A percentile compares a stretch with the other conserved stretches of the same genome.
Evolutionary conservation across 805 yeast genomes (phyloP).

Genomic region (Jamesozyma gamospora): DNA sequence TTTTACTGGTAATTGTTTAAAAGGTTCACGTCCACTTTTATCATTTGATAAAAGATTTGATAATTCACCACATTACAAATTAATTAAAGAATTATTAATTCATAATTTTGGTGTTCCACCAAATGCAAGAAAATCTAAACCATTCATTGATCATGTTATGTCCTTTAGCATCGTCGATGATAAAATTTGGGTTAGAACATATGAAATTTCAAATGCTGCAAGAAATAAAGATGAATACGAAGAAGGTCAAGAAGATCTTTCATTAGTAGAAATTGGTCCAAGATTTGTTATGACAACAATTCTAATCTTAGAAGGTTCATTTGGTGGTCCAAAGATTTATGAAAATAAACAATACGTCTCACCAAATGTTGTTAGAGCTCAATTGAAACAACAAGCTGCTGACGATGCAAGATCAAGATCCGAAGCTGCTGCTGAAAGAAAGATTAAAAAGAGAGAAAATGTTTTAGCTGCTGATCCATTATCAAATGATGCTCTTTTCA

Average conservation of each 20-base stretch:
- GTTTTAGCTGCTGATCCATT: constrained; percentile 74
- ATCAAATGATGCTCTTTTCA: constrained; percentile 67
- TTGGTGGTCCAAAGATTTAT: constrained; percentile 94
- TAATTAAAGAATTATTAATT: constrained; percentile 73
- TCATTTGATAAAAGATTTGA: constrained; percentile 81
- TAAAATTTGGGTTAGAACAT: constrained; percentile 92
- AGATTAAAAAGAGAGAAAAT: constrained; percentile 64
- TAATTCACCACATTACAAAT: constrained; percentile 51
- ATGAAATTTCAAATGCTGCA: constrained; percentile 66
- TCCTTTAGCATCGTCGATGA: constrained; percentile 87
- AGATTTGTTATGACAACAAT: constrained; percentile 88
- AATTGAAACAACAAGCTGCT: constrained; percentile 69
- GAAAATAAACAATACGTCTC: constrained; percentile 95
- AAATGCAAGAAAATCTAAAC: constrained; percentile 81
- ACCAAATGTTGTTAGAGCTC: constrained; percentile 92
- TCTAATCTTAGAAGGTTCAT: constrained; percentile 88
- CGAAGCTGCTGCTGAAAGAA: constrained; percentile 68
- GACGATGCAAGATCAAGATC: constrained; percentile 66
- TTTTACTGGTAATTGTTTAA: constrained; percentile 91
- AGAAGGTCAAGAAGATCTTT: constrained; percentile 45
- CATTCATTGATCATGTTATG: constrained; percentile 91
- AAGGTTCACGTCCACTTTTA: constrained; percentile 88
- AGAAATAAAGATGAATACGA: constrained; percentile 45
- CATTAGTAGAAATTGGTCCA: constrained; percentile 92
- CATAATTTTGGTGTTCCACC: constrained; percentile 96